Conservation (phyloP, 2,329 filamentous ascomycete genomes). For the Aureobasidium sp. region DNA sequence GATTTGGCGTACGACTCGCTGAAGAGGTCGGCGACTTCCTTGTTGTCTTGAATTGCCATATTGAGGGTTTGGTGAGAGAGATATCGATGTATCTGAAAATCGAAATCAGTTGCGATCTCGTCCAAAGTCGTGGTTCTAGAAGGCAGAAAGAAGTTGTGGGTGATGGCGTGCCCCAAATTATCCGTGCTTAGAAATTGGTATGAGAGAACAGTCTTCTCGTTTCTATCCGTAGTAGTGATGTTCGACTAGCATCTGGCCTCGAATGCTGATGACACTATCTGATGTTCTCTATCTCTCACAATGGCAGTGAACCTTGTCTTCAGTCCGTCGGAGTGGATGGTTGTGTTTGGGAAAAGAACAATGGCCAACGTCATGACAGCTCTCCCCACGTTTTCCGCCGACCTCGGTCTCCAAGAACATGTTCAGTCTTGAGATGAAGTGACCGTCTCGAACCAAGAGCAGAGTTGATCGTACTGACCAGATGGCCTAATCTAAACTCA, state of each 20-base stretch:
- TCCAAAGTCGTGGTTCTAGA: background rate
- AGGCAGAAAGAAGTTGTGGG: background rate
- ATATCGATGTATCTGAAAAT: background rate
- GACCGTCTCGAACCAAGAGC: too few species aligned
- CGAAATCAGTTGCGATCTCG: background rate
- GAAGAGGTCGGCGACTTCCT: slow-evolving; percentile 11
- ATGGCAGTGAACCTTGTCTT: too few species aligned
- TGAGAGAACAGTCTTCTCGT: background rate
- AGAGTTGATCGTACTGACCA: background rate
- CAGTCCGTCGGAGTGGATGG: background rate
- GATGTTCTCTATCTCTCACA: background rate
- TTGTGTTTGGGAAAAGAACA: background rate
- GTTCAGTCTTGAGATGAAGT: background rate
- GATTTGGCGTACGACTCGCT: slow-evolving; percentile 12
- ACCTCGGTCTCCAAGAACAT: background rate
- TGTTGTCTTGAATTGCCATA: background rate
- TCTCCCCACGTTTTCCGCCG: slow-evolving; percentile 3
- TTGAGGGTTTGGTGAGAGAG: background rate
- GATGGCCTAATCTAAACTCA: too few species aligned
- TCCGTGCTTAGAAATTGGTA: background rate
- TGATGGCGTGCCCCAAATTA: background rate
- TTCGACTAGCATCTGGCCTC: background rate
- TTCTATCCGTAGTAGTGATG: background rate
- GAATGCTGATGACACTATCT: background rate
- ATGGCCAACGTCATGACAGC: slow-evolving; percentile 3